Evolutionary conservation across 2,329 filamentous ascomycete species (phyloP), one percentile per base, ranked within the genome.

Genomic region (Pseudovirgaria hyperparasitica): DNA sequence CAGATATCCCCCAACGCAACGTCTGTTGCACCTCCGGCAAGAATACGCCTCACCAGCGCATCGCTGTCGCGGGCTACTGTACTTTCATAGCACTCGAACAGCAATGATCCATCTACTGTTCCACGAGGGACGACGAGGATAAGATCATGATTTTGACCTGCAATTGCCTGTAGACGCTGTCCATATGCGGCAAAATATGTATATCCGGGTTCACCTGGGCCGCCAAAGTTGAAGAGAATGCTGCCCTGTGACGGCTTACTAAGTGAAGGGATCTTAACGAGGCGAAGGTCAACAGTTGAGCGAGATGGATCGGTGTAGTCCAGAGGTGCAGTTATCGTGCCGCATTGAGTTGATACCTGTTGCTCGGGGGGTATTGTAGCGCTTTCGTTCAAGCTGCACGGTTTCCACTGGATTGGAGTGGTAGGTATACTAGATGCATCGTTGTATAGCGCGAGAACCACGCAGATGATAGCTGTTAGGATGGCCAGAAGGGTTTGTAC

Each of bases 191-290:
- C 29, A 2, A 41, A 17, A 11, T 28, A 29, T 6, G 26, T 19
- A 3, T 16, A 19, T 4, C 36, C 41, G 13, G 16, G 24, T 8
- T 18, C 31, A 1, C 40, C 42, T 3, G 43, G 43, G 7, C 43
- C 42, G n/a, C 42, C 42, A 12, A 28, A 35, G 27, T 46, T 44
- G 11, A 39, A 20, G 6, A 42, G 16, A 4, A 46, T 38, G 9
- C 25, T 40, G n/a, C 41, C 42, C 8, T 31, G 32, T 4, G 19
- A 22, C 2, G 38, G 41, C 17, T 33, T 11, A 13, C 38, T 29
- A 3, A 25, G 27, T 5, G 42, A 42, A n/a, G 22, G 12, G n/a
- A 34, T 22, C 14, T 31, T 38, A 11, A 40, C 16, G 4, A 45
- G 15, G 10, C 30, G 17, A 3, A 46, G 23, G 5, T 31, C 25